phyloP scores from a whole-genome alignment of 352 stramenopile genomes.

The Phytophthora sojae region DNA sequence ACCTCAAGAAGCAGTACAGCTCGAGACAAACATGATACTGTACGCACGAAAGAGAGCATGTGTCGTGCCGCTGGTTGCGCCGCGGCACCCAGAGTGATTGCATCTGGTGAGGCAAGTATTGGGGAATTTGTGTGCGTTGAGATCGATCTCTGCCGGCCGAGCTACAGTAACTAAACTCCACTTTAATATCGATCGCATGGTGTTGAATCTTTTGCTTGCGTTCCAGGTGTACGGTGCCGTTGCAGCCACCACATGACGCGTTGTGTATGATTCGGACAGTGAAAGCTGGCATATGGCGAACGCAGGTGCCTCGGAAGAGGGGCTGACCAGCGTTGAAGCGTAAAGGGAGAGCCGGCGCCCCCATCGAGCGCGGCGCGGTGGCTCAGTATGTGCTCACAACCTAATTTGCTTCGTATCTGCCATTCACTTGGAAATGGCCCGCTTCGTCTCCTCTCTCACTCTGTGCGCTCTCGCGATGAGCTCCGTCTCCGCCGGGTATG shows the following conservation, averaged over 20 bases:
- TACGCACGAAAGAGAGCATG: constrained; percentile 4
- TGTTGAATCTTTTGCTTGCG: constrained; percentile 12
- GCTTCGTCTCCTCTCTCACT: constrained; percentile 3
- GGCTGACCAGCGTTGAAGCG: constrained; percentile 12
- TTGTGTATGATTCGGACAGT: constrained; percentile 28
- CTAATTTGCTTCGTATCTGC: constrained; percentile 17
- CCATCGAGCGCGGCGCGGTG: too few relatives aligned
- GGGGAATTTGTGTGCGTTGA: not conserved
- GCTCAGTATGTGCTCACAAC: constrained; percentile 9
- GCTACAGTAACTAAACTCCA: constrained; percentile 1
- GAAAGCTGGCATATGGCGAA: constrained; percentile 16
- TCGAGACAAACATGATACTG: constrained; percentile 58
- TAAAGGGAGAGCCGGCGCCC: constrained; percentile 20
- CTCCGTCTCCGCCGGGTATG: constrained; percentile 8
- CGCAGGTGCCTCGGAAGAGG: not conserved
- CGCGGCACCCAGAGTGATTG: constrained; percentile 4
- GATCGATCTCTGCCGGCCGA: constrained; percentile 14
- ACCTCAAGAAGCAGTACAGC: constrained; percentile 88
- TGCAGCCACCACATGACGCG: constrained; percentile 6
- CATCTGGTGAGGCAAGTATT: constrained; percentile 18
- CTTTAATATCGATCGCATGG: constrained; percentile 23
- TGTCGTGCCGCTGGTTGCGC: not conserved
- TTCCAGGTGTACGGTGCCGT: constrained; percentile 24
- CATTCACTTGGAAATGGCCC: constrained; percentile 26
- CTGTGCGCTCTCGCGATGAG: constrained; percentile 10